A percentile compares a stretch with the other conserved stretches of the same genome.
Conservation (phyloP, 352 stramenopile genomes). For the Phytopythium helicoides region DNA sequence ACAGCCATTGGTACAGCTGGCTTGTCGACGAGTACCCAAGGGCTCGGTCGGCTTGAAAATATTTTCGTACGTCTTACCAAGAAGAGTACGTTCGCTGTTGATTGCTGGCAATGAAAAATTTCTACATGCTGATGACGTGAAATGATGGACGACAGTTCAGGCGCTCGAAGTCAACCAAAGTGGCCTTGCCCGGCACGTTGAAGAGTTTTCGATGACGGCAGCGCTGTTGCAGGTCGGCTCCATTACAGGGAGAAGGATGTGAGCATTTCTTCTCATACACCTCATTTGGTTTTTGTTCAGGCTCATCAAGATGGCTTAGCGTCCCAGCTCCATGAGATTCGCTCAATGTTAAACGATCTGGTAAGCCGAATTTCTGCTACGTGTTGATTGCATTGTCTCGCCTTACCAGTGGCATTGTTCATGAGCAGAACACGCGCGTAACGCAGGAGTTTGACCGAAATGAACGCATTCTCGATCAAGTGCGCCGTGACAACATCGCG, state of each 20-base stretch:
- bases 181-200: constrained; percentile 45
- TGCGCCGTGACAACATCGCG: constrained; percentile 48
- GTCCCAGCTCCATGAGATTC: constrained; percentile 54
- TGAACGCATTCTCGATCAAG: constrained; percentile 36
- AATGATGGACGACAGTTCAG: too few relatives aligned
- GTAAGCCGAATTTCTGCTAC: too few relatives aligned
- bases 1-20: background rate
- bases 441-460: constrained; percentile 26
- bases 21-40: constrained; percentile 25
- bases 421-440: constrained; percentile 34
- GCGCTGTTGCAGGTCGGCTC: constrained; percentile 36
- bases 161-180: constrained; percentile 68
- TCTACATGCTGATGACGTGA: too few relatives aligned
- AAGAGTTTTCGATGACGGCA: constrained; percentile 57
- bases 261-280: background rate
- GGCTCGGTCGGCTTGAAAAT: constrained; percentile 67
- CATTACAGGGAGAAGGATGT: background rate
- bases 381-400: background rate
- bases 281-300: constrained; percentile 11
- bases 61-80: constrained; percentile 86
- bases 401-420: background rate
- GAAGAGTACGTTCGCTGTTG: constrained; percentile 46
- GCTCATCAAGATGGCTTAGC: constrained; percentile 47
- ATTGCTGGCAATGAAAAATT: too few relatives aligned
- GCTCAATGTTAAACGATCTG: constrained; percentile 42